Percentiles rank a stretch among this genome's conserved stretches.
These are phyloP conservation scores for Aspergillus panamensis DNA, from an alignment of 495 filamentous ascomycete genomes.

Conservation along the genomic window DNA sequence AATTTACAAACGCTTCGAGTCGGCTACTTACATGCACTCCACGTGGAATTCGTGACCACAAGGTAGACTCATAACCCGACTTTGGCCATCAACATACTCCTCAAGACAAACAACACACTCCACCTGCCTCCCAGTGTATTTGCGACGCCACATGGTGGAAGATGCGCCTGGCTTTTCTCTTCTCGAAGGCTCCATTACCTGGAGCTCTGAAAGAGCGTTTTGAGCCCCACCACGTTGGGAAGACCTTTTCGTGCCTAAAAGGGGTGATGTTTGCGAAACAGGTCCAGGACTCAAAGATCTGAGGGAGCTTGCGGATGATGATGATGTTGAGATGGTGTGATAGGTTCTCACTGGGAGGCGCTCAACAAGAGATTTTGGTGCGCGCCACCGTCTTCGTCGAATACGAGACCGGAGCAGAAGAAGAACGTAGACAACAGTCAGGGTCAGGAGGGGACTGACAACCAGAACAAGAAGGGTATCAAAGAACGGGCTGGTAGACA, in stretches of 20 bases:
- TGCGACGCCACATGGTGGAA: constrained; percentile 62
- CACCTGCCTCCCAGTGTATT: constrained; percentile 80
- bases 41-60: constrained; percentile 98
- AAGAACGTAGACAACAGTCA: constrained; percentile 89
- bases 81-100: constrained; percentile 94
- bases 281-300: constrained; percentile 49
- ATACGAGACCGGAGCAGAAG: constrained; percentile 86
- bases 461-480: constrained; percentile 93
- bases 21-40: constrained; percentile 88
- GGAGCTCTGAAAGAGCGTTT: constrained; percentile 53
- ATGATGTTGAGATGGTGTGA: constrained; percentile 68
- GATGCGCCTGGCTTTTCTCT: constrained; percentile 48
- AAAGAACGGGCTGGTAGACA: constrained; percentile 91
- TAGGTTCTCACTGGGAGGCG: constrained; percentile 93
- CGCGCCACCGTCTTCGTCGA: constrained; percentile 85
- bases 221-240: constrained; percentile 48
- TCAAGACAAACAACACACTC: constrained; percentile 98
- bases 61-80: constrained; percentile 93
- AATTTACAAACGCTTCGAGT: background rate
- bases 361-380: constrained; percentile 93
- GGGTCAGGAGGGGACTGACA: constrained; percentile 83
- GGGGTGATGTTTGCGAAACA: constrained; percentile 71
- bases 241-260: constrained; percentile 45
- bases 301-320: constrained; percentile 50
- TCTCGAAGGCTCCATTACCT: constrained; percentile 33